phyloP scores from a whole-genome alignment of 2,329 filamentous ascomycete species.

The Claviceps sp. region DNA sequence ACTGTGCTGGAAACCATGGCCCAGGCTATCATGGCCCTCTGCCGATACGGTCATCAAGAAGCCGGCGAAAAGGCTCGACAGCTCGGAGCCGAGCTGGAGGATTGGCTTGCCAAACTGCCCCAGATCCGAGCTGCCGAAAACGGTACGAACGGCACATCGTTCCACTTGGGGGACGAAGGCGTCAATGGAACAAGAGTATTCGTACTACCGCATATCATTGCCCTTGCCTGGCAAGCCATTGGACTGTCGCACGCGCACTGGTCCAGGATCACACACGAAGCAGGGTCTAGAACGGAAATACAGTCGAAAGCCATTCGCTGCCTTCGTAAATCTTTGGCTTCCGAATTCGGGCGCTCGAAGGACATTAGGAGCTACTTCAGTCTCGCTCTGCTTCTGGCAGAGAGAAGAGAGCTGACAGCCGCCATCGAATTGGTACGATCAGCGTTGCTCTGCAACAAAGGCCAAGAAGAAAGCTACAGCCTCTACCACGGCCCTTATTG shows the following conservation, averaged over 20 bases:
- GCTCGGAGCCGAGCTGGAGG: slow-evolving; percentile 57
- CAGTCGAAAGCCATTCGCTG: slow-evolving; percentile 66
- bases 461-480: slow-evolving; percentile 29
- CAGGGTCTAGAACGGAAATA: slow-evolving; percentile 53
- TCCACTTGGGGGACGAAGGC: slow-evolving; percentile 16
- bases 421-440: slow-evolving; percentile 74
- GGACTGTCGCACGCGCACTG: slow-evolving; percentile 78
- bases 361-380: slow-evolving; percentile 71
- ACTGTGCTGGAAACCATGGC: slow-evolving; percentile 65
- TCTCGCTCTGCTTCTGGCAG: slow-evolving; percentile 72
- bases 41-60: slow-evolving; percentile 61
- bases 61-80: slow-evolving; percentile 69
- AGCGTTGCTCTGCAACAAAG: slow-evolving; percentile 51
- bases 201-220: slow-evolving; percentile 48
- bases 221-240: slow-evolving; percentile 68
- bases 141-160: slow-evolving; percentile 14
- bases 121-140: slow-evolving; percentile 16
- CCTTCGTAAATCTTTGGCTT: slow-evolving; percentile 58
- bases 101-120: slow-evolving; percentile 54
- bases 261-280: slow-evolving; percentile 71
- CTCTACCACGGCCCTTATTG: slow-evolving; percentile 36
- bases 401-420: slow-evolving; percentile 65
- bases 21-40: slow-evolving; percentile 67
- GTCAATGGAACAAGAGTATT: slow-evolving; percentile 22
- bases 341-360: slow-evolving; percentile 49